phyloP scores from a whole-genome alignment of 208 protist genomes.

The Leishmania arabica region DNA sequence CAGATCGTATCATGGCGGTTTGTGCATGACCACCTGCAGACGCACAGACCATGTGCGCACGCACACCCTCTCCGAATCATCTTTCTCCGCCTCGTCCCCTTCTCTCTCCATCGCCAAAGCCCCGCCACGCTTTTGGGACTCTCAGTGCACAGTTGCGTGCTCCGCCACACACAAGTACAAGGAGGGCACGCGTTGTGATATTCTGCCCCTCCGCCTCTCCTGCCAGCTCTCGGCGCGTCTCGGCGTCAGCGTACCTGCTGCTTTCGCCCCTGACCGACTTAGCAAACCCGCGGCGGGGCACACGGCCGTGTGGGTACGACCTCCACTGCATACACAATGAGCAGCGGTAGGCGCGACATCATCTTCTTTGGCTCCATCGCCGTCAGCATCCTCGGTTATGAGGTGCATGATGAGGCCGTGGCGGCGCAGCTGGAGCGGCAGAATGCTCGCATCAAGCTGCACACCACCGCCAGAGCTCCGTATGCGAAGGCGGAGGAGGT shows the following conservation, averaged over 20 bases:
- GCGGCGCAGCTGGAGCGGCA: slow-evolving; percentile 38
- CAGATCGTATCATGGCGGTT: background rate
- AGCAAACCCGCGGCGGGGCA: background rate
- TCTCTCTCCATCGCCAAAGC: background rate
- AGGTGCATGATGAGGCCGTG: slow-evolving; percentile 43
- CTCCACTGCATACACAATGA: slow-evolving; percentile 6
- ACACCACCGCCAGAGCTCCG: slow-evolving; percentile 30
- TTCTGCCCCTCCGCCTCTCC: background rate
- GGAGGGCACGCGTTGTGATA: background rate
- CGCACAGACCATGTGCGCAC: background rate
- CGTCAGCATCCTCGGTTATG: slow-evolving; percentile 51
- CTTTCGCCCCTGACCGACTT: background rate
- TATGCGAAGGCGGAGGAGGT: slow-evolving; percentile 40
- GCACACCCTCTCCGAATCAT: background rate
- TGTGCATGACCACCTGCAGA: background rate
- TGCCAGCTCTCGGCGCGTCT: background rate
- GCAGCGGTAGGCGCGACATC: slow-evolving; percentile 30
- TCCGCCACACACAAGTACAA: background rate
- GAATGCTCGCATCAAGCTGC: slow-evolving; percentile 39
- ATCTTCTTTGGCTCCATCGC: slow-evolving; percentile 72
- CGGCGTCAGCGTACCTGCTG: background rate
- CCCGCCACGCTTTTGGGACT: background rate
- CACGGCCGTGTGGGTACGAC: background rate
- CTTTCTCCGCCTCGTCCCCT: background rate
- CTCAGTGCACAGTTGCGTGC: background rate